Percentiles rank a stretch among this genome's conserved stretches.
Conservation (phyloP, 768 basidiomycete species). For the Mrakia frigida region DNA sequence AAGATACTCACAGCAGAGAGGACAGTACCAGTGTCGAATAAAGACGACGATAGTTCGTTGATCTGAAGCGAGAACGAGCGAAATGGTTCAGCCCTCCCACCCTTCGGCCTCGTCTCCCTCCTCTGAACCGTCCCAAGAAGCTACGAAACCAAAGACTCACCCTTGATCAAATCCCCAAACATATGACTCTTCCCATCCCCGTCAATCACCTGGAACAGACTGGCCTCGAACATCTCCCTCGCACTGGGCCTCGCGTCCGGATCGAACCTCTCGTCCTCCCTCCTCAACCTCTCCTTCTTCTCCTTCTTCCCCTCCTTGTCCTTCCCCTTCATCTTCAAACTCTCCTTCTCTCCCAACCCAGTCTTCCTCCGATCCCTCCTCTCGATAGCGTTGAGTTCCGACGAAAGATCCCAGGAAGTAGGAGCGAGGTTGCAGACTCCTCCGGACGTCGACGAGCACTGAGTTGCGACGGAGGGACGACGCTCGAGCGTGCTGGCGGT, state of each 20-base stretch:
- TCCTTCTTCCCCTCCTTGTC: constrained; percentile 37
- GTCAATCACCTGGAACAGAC: constrained; percentile 59
- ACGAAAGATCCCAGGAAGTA: constrained; percentile 20
- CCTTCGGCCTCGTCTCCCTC: neutral
- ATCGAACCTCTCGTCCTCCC: constrained; percentile 41
- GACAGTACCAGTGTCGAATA: constrained; percentile 65
- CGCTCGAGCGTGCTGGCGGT: neutral
- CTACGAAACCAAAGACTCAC: neutral
- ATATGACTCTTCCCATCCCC: constrained; percentile 61
- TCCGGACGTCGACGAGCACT: neutral
- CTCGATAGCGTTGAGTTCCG: constrained; percentile 28
- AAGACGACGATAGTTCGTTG: constrained; percentile 68
- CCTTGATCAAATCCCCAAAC: constrained; percentile 59
- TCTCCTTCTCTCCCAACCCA: constrained; percentile 34
- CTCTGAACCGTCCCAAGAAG: neutral
- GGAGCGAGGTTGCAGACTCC: constrained; percentile 6
- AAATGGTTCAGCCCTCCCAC: neutral
- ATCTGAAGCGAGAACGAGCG: constrained; percentile 34
- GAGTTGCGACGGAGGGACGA: neutral
- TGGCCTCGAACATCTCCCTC: constrained; percentile 58
- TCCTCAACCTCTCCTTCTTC: constrained; percentile 36
- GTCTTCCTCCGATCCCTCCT: neutral
- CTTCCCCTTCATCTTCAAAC: constrained; percentile 34
- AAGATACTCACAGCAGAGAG: constrained; percentile 51
- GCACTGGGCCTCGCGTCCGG: constrained; percentile 49